Evolutionary conservation across 2,329 filamentous ascomycete genomes (phyloP).

Genomic region (Colletotrichum kahawae): DNA sequence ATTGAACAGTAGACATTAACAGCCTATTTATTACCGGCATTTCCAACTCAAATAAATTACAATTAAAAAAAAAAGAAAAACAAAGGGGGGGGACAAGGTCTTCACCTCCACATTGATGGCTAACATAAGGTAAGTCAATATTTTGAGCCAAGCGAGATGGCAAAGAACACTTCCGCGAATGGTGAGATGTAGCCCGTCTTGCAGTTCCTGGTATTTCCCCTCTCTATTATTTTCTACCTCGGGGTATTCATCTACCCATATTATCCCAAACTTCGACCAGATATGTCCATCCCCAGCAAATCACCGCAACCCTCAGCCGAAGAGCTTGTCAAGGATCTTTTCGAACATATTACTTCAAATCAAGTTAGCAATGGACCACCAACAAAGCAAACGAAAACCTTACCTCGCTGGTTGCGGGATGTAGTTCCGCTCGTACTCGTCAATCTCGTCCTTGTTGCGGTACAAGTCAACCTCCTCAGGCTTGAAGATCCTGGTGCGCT

Average conservation of each 20-base stretch:
- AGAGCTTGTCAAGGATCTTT: slow-evolving; percentile 5
- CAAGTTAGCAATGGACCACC: not conserved
- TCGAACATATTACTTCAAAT: not conserved
- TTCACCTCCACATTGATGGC: not conserved
- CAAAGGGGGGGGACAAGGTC: no score
- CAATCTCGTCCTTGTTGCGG: slow-evolving; percentile 68
- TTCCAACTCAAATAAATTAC: no score
- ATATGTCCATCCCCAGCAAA: not conserved
- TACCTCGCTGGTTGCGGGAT: slow-evolving; percentile 59
- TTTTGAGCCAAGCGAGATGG: not conserved
- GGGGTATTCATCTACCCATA: not conserved
- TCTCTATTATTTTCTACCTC: not conserved
- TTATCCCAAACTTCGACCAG: not conserved
- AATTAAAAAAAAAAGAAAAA: no score
- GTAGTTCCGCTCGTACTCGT: slow-evolving; percentile 69
- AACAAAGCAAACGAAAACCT: slow-evolving; percentile 22
- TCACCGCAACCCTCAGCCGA: not conserved
- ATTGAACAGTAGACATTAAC: no score
- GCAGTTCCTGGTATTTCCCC: not conserved
- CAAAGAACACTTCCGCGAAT: accelerated
- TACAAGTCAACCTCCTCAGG: slow-evolving; percentile 67
- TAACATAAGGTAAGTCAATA: accelerated
- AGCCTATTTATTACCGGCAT: no score
- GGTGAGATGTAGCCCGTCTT: not conserved
- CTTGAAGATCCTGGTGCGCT: slow-evolving; percentile 63